phyloP scores from a whole-genome alignment of 805 yeast genomes.

The Teunomyces tritomae region DNA sequence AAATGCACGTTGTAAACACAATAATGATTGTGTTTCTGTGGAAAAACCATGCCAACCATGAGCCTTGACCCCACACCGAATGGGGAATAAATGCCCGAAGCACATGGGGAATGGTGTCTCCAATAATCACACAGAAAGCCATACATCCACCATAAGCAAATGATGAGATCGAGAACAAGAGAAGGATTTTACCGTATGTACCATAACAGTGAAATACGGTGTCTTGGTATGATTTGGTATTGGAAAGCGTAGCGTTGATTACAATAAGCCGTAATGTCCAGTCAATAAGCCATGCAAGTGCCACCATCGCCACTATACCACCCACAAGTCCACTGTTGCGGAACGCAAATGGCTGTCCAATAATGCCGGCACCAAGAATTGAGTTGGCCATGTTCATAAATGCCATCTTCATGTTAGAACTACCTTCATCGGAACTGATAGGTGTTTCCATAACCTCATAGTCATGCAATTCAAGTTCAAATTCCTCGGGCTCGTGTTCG shows the following conservation, averaged over 20 bases:
- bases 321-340: constrained; percentile 75
- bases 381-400: constrained; percentile 97
- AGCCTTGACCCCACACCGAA: constrained; percentile 27
- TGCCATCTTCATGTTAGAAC: constrained; percentile 67
- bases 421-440: constrained; percentile 20
- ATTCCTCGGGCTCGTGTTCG: constrained; percentile 10
- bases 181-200: constrained; percentile 58
- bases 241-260: constrained; percentile 74
- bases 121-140: constrained; percentile 92
- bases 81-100: constrained; percentile 60
- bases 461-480: constrained; percentile 16
- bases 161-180: constrained; percentile 74
- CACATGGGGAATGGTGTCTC: constrained; percentile 93
- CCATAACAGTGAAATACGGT: constrained; percentile 83
- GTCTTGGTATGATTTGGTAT: constrained; percentile 77
- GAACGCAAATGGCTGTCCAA: constrained; percentile 90
- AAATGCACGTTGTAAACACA: constrained; percentile 65
- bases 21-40: constrained; percentile 70
- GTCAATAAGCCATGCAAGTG: constrained; percentile 71
- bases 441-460: constrained; percentile 1
- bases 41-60: constrained; percentile 50
- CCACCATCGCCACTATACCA: constrained; percentile 59
- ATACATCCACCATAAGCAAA: constrained; percentile 94
- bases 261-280: constrained; percentile 85
- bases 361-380: constrained; percentile 92